Percentiles rank a stretch among this genome's conserved stretches.
Evolutionary conservation across 176 grass and related monocot genomes (phyloP).

Genomic region (Hordeum vulgare): MorexV3_pseudomolecules_assembly NC_058518.1:349366493-349366992

Average conservation of each 20-base stretch:
- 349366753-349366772: background rate
- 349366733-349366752: conserved; percentile 6
- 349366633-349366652: background rate
- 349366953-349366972: no score
- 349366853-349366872: background rate
- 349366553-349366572: background rate
- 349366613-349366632: background rate
- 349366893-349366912: background rate
- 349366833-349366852: background rate
- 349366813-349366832: no score
- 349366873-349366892: background rate
- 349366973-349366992: no score
- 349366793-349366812: no score
- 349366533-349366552: background rate
- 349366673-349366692: background rate
- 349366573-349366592: background rate
- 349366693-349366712: background rate
- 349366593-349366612: background rate
- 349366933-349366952: no score
- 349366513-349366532: background rate
- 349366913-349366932: background rate
- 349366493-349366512: background rate
- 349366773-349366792: background rate
- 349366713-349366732: background rate
- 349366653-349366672: background rate